Percentiles rank a stretch among this genome's conserved stretches.
phyloP scores from a whole-genome alignment of 176 grass and related monocot species.

The Triticum dicoccoides region DNA sequence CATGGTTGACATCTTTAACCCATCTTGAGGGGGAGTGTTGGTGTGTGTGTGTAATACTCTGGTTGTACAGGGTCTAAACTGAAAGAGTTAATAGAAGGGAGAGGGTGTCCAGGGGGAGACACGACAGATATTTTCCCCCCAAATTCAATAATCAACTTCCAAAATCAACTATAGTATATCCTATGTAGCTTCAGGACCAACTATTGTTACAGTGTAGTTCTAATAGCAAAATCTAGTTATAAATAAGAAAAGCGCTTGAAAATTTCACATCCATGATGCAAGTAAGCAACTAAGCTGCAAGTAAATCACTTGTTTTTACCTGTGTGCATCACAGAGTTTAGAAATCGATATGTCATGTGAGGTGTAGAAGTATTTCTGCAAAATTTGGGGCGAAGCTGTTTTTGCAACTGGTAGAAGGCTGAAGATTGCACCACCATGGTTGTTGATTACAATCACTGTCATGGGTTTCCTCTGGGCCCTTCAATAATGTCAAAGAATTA shows the following conservation, averaged over 20 bases:
- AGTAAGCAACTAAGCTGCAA: conserved; percentile 4
- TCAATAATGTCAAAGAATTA: conserved; percentile 43
- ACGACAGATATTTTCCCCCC: too few relatives aligned
- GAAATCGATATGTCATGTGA: conserved; percentile 77
- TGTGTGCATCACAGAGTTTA: conserved; percentile 89
- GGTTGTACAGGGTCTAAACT: too few relatives aligned
- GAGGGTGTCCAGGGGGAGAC: too few relatives aligned
- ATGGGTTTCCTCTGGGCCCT: conserved; percentile 74
- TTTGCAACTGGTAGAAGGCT: conserved; percentile 88
- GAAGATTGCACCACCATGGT: conserved; percentile 98
- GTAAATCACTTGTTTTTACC: conserved; percentile 39
- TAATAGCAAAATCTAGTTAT: conserved; percentile 9
- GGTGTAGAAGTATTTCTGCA: conserved; percentile 90
- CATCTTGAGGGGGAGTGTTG: too few relatives aligned
- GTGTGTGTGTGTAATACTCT: too few relatives aligned
- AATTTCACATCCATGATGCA: neutral
- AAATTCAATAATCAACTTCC: neutral
- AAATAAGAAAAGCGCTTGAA: neutral
- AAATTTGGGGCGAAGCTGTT: conserved; percentile 48
- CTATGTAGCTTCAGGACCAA: conserved; percentile 1
- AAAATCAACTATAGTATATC: conserved; percentile 18
- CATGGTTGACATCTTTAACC: too few relatives aligned
- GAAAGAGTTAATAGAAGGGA: too few relatives aligned
- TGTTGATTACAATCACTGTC: conserved; percentile 84
- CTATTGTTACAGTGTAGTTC: conserved; percentile 9